Conservation (phyloP, 1,284 basidiomycete genomes). For the Neotropicomus parvogracilis region DNA sequence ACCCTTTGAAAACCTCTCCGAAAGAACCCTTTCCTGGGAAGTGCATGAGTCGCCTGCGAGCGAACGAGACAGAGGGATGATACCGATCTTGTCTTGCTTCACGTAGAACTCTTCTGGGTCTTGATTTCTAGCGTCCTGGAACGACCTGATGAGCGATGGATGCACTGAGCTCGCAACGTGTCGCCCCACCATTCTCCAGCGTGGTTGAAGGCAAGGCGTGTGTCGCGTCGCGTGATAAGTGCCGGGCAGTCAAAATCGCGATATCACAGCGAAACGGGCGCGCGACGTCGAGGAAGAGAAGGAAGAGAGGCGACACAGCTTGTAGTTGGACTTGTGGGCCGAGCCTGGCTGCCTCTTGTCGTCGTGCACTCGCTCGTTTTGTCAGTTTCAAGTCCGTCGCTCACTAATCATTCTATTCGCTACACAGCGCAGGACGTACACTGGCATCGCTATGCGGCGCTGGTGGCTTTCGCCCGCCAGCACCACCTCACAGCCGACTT, state of each 20-base stretch:
- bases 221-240: slow-evolving; percentile 18
- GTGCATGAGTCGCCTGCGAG: slow-evolving; percentile 14
- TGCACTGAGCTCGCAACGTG: not conserved
- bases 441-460: too few species aligned
- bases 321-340: slow-evolving; percentile 2
- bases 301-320: slow-evolving; percentile 5
- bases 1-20: slow-evolving; percentile 98
- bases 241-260: not conserved
- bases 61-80: slow-evolving; percentile 28
- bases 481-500: too few species aligned
- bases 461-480: too few species aligned
- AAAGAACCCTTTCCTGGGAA: slow-evolving; percentile 88
- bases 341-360: slow-evolving; percentile 8
- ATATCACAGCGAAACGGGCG: slow-evolving; percentile 2
- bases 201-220: not conserved
- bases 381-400: slow-evolving; percentile 33
- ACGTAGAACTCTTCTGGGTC: slow-evolving; percentile 96
- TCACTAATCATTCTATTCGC: not conserved
- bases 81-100: slow-evolving; percentile 93
- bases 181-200: slow-evolving; percentile 23
- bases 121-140: slow-evolving; percentile 63
- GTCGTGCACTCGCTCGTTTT: slow-evolving; percentile 27
- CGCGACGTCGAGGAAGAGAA: slow-evolving; percentile 9
- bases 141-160: slow-evolving; percentile 11
- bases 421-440: too few species aligned